Evolutionary conservation across 108 stramenopile species (phyloP).

Genomic region (Bacterosira constricta): DNA sequence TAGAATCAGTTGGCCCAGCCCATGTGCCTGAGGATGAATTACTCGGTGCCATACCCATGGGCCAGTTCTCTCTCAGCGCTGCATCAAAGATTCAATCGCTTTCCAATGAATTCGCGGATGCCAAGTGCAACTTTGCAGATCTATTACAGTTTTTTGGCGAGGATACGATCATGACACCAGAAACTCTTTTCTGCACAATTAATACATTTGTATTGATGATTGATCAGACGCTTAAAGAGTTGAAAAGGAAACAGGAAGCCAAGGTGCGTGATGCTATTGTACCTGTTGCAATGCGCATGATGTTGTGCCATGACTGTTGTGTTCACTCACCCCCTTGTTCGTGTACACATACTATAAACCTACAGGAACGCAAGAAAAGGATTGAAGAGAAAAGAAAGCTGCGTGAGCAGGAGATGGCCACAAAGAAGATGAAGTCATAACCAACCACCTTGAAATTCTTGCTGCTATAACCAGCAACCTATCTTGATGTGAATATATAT

Average conservation of each 20-base stretch:
- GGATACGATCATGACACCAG: slow-evolving; percentile 32
- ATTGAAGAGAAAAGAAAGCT: slow-evolving; percentile 35
- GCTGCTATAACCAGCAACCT: no score
- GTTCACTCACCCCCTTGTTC: not conserved
- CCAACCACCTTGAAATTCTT: no score
- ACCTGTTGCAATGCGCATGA: not conserved
- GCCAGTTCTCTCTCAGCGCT: slow-evolving; percentile 41
- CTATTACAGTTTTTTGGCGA: slow-evolving; percentile 44
- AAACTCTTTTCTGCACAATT: slow-evolving; percentile 45
- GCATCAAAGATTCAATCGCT: slow-evolving; percentile 25
- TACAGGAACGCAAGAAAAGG: slow-evolving; percentile 34
- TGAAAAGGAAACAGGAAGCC: slow-evolving; percentile 35
- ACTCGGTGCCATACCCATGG: slow-evolving; percentile 24
- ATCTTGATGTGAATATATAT: no score
- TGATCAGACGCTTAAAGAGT: slow-evolving; percentile 46
- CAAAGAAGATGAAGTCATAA: no score
- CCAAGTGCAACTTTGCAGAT: slow-evolving; percentile 21
- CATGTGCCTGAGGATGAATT: slow-evolving; percentile 34
- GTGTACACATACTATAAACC: not conserved
- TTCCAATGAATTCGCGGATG: slow-evolving; percentile 20
- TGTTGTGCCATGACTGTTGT: not conserved
- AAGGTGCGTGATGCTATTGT: slow-evolving; percentile 22
- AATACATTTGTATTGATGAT: slow-evolving; percentile 48
- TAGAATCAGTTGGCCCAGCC: not conserved
- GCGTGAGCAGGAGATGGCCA: slow-evolving; percentile 17